Evolutionary conservation across 345 rosid genomes (phyloP), one percentile per base, ranked within the genome.

Genomic region (Lepidium didymum): DNA sequence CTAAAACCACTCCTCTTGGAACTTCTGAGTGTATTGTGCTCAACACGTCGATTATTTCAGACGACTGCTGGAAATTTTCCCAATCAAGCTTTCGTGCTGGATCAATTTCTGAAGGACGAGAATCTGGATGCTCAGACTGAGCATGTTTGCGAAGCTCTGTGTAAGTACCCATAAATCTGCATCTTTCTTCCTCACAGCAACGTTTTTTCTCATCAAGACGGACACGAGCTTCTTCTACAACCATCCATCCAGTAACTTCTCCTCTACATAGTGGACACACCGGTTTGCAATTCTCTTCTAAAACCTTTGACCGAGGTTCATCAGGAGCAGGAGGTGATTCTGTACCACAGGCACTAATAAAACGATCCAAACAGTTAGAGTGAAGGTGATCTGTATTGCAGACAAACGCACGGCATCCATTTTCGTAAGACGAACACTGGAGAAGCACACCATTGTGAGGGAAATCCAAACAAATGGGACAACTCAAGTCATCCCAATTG

Each of bases 11-110:
- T 3, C 96, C 97, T 1, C 92, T 89, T 0, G 97, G 99, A 36
- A 87, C 96, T 75, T 94, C 99, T 0, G 99, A 91, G 79, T 91
- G 96, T 73, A 94, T 94, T 9, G 97, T 91, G 85, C 96, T 91
- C 85, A 91, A 75, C 61, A 94, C 97, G 68, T 94, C 97, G 18
- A 91, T 83, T 16, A 91, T 94, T 75, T 94, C 99, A 29, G 97
- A 88, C 1, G 97, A 91, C 70, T 91, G 99, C 86, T 94, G 97
- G 77, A 94, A 91, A 79, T 87, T 94, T 41, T 91, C 97, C 96
- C 99, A 94, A 63, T 91, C 99, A 52, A 91, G 95, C 75, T 84
- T 86, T 64, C 93, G 78, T 4, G 93, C 91, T 34, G 99, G 97
- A 77, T 91, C 97, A 10, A 94, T 82, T 73, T 84, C 83, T 0